Evolutionary conservation across 2,329 filamentous ascomycete genomes (phyloP).

Genomic region (Claviceps pazoutovae): DNA sequence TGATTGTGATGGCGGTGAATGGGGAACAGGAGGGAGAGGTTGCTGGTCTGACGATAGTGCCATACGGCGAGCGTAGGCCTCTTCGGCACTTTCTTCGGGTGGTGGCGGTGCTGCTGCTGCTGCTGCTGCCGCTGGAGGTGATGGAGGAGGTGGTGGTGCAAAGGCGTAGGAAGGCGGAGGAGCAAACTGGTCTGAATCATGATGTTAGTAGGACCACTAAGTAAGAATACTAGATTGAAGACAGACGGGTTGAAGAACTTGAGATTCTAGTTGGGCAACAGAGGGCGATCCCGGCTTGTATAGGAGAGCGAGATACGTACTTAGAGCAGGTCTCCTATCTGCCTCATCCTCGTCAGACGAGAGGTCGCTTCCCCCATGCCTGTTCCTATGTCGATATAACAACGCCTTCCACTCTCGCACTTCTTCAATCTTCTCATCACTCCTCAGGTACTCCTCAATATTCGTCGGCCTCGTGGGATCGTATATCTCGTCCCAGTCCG

Average conservation of each 20-base stretch:
- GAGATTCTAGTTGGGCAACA: too few relatives aligned
- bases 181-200: slow-evolving; percentile 39
- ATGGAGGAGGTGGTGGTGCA: slow-evolving; percentile 30
- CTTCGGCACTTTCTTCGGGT: slow-evolving; percentile 52
- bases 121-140: slow-evolving; percentile 19
- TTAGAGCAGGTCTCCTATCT: slow-evolving; percentile 17
- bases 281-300: too few relatives aligned
- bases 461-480: slow-evolving; percentile 72
- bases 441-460: slow-evolving; percentile 70
- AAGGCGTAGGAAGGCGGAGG: slow-evolving; percentile 43
- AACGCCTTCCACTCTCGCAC: slow-evolving; percentile 74
- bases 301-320: slow-evolving; percentile 15
- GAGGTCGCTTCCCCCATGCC: slow-evolving; percentile 25
- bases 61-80: slow-evolving; percentile 51
- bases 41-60: slow-evolving; percentile 36
- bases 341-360: slow-evolving; percentile 29
- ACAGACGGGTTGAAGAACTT: background rate
- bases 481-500: slow-evolving; percentile 88
- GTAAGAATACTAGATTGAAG: too few relatives aligned
- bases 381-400: slow-evolving; percentile 54
- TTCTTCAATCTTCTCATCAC: slow-evolving; percentile 70
- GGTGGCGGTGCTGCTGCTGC: slow-evolving; percentile 30
- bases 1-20: slow-evolving; percentile 12
- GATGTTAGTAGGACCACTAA: background rate
- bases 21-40: slow-evolving; percentile 19